Evolutionary conservation across 768 basidiomycete species (phyloP).

Genomic region (Leccinum aurantiacum): DNA sequence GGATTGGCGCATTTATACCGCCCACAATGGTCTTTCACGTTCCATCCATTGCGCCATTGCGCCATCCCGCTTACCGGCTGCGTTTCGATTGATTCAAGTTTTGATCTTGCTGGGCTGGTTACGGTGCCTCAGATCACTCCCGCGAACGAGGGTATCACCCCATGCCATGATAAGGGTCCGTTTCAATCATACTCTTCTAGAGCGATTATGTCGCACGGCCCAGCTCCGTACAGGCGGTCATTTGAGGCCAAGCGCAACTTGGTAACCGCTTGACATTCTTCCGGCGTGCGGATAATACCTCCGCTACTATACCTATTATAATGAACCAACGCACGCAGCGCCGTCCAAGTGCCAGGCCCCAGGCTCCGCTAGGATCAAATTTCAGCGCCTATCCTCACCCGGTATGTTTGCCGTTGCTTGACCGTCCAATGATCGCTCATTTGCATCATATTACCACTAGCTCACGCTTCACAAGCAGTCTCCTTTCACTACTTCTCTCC

Average conservation of each 20-base stretch:
- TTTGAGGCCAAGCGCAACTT: neutral
- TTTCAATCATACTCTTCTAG: neutral
- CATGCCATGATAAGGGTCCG: neutral
- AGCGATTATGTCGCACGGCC: neutral
- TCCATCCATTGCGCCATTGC: no score
- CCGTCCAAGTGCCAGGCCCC: conserved; percentile 5
- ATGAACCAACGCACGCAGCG: conserved; percentile 2
- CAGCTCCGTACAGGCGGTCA: neutral
- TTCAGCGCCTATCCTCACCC: neutral
- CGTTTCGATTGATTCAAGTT: neutral
- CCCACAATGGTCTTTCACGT: no score
- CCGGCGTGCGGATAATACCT: neutral
- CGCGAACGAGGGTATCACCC: neutral
- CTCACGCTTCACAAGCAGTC: neutral
- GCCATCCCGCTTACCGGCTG: neutral
- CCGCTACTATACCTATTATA: conserved; percentile 12
- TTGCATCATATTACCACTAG: neutral
- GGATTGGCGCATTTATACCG: no score
- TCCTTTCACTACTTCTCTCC: neutral
- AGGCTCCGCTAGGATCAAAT: conserved; percentile 20
- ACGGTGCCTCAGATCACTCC: neutral
- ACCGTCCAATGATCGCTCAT: conserved; percentile 21
- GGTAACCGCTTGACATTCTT: conserved; percentile 1
- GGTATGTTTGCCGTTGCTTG: neutral
- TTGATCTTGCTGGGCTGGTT: neutral